Base-by-base conservation (phyloP, 768 basidiomycete species). In the Naematelia encephala region DNA sequence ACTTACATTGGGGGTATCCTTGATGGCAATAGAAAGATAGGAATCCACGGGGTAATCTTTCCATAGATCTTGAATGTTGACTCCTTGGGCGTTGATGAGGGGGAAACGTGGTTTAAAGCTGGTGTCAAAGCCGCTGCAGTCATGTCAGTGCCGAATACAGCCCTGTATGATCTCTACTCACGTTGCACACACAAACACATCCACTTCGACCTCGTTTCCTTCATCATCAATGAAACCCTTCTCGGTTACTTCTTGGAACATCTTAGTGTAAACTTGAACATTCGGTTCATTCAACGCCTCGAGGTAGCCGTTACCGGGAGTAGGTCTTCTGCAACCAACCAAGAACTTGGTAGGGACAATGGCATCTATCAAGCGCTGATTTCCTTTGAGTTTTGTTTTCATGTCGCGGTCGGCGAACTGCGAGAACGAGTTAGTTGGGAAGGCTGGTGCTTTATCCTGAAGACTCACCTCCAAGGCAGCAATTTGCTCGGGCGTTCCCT, bases 41-140 rank as follows among this genome's bases (percentile, higher is more conserved):
- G n/a, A n/a, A n/a, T n/a, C n/a, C n/a, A n/a, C n/a, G n/a, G n/a
- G n/a, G n/a, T n/a, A n/a, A n/a, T n/a, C n/a, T n/a, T n/a, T 78
- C 72, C 83, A 85, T 55, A 81, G 81, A n/a, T 83, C 80, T 53
- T 80, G 80, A 3, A 87, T 75, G 52, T 82, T 79, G 8, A 80
- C 64, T 1, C 85, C 84, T 21, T 79, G 74, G 4, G 85, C 84
- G 53, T 84, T 73, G 64, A 87, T 77, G 16, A 60, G 54, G 29
- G 81, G 78, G 68, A 84, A 84, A 16, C 80, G 79, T 19, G 78
- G 79, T 29, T 78, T 75, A 75, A 46, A 56, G 54, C 21, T 43
- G 14, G 52, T 54, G 57, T 62, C 56, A 47, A 62, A 62, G 21
- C 61, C 61, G n/a, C n/a, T n/a, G n/a, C n/a, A n/a, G n/a, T n/a